These are phyloP conservation scores for Pyropia yezoensis DNA, from an alignment of 23 red algal species.

Conservation along the genomic window DNA sequence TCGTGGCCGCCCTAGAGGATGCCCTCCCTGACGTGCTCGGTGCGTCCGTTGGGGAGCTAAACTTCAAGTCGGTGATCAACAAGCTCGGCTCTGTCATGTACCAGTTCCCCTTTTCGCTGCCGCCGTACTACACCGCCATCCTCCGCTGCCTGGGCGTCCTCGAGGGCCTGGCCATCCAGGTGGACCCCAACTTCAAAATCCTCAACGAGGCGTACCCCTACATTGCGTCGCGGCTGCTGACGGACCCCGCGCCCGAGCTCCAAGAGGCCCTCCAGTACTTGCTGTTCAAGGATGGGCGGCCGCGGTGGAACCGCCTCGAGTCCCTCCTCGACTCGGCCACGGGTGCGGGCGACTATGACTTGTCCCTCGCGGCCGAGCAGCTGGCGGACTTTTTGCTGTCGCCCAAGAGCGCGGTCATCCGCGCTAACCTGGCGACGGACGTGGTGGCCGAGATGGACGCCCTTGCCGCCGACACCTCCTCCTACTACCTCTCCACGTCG, in stretches of 20 bases:
- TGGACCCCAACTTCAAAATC: slow-evolving; percentile 97
- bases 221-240: slow-evolving; percentile 88
- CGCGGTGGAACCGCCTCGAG: slow-evolving; percentile 80
- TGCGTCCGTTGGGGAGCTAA: slow-evolving; percentile 89
- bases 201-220: slow-evolving; percentile 98
- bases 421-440: slow-evolving; percentile 73
- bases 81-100: slow-evolving; percentile 98
- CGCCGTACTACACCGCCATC: slow-evolving; percentile 96
- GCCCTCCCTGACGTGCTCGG: slow-evolving; percentile 92
- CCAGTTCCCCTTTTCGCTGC: slow-evolving; percentile 88
- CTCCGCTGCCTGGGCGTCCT: slow-evolving; percentile 94
- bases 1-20: slow-evolving; percentile 74
- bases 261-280: slow-evolving; percentile 81
- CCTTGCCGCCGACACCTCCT: slow-evolving; percentile 48
- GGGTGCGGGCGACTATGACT: slow-evolving; percentile 62
- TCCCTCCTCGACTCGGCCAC: slow-evolving; percentile 88
- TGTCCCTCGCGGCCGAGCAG: slow-evolving; percentile 57
- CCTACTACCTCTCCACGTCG: slow-evolving; percentile 35
- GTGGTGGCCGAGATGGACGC: slow-evolving; percentile 72
- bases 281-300: slow-evolving; percentile 71
- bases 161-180: slow-evolving; percentile 97
- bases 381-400: slow-evolving; percentile 77
- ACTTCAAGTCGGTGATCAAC: slow-evolving; percentile 99
- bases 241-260: slow-evolving; percentile 87
- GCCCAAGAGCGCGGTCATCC: slow-evolving; percentile 39